Base-by-base conservation (phyloP, 768 basidiomycete genomes). In the Kwoniella newhampshirensis region DNA sequence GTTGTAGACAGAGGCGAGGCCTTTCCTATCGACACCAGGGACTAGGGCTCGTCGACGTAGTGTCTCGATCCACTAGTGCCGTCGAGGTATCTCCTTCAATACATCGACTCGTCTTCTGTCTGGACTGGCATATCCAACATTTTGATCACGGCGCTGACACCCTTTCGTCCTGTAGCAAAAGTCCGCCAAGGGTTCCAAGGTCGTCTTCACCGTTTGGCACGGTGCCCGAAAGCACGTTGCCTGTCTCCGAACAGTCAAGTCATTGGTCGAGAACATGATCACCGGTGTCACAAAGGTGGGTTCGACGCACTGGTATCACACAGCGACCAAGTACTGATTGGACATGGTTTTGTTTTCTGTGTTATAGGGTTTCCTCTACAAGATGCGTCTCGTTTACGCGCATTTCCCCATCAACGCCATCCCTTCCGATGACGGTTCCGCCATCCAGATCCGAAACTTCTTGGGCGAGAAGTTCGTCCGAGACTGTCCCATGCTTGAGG, bases 391-490 rank as follows among this genome's bases (percentile, higher is more conserved):
- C 25, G 96, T 99, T 50, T 99, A 98, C 75, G 96, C 96, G 70
- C 96, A 99, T 82, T 99, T 99, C 83, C 96, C 96, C 60, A 96
- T 99, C 83, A 99, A 99, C 82, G 87, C 87, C 77, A 94, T 96
- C 77, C 75, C 75, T 49, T 54, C 49, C 43, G 72, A 72, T 26
- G 75, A 71, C 53, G 75, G 75, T 49, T 61, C 64, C 44, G 57
- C 67, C 50, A 61, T 78, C 54, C 74, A 76, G 58, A 76, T 78
- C 75, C 63, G 77, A 67, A 78, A 78, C 73, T 78, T 78, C 75
- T 68, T 75, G 62, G 73, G 74, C 51, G 77, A 78, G 75, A 79
- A 97, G 91, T 87, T 86, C 73, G 88, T 94, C 63, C 88, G 96
- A 73, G 84, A 92, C 68, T 91, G 98, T 52, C 77, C 82, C 65